phyloP scores from a whole-genome alignment of 768 basidiomycete species.

The Pulveroboletus sp. region DNA sequence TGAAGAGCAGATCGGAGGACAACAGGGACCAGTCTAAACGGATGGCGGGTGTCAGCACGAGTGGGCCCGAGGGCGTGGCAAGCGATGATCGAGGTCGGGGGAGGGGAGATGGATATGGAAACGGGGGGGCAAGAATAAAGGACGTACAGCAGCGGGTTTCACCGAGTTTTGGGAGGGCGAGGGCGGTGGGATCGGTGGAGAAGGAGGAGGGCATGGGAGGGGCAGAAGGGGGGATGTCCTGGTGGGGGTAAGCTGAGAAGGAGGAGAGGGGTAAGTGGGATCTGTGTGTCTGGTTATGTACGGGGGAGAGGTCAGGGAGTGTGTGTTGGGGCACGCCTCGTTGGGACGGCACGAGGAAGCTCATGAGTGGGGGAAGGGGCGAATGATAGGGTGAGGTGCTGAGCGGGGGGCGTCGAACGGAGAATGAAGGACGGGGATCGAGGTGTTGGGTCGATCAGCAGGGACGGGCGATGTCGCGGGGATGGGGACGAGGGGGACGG shows the following conservation, averaged over 20 bases:
- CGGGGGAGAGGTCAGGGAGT: slow-evolving; percentile 22
- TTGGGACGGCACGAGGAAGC: slow-evolving; percentile 33
- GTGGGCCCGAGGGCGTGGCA: slow-evolving; percentile 13
- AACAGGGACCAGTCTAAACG: slow-evolving; percentile 74
- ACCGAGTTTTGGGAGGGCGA: slow-evolving; percentile 51
- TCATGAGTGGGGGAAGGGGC: slow-evolving; percentile 24
- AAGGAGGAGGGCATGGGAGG: slow-evolving; percentile 26
- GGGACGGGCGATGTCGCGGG: background rate
- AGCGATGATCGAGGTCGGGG: slow-evolving; percentile 23
- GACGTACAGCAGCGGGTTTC: slow-evolving; percentile 75
- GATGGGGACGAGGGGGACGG: background rate
- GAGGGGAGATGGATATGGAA: slow-evolving; percentile 6
- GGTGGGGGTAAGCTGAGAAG: slow-evolving; percentile 33
- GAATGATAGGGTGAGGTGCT: slow-evolving; percentile 17
- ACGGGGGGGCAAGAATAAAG: background rate
- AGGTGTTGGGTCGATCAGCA: slow-evolving; percentile 15
- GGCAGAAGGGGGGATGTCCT: slow-evolving; percentile 28
- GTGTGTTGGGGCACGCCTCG: slow-evolving; percentile 29
- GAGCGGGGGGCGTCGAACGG: background rate
- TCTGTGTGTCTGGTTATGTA: slow-evolving; percentile 32
- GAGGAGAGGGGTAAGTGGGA: slow-evolving; percentile 37
- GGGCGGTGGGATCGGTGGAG: slow-evolving; percentile 34
- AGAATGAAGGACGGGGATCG: slow-evolving; percentile 18
- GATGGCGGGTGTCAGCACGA: slow-evolving; percentile 15
- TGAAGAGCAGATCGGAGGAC: slow-evolving; percentile 68